Evolutionary conservation across 1,284 basidiomycete genomes (phyloP), one percentile per base, ranked within the genome.

Genomic region (Earliella scabrosa): DNA sequence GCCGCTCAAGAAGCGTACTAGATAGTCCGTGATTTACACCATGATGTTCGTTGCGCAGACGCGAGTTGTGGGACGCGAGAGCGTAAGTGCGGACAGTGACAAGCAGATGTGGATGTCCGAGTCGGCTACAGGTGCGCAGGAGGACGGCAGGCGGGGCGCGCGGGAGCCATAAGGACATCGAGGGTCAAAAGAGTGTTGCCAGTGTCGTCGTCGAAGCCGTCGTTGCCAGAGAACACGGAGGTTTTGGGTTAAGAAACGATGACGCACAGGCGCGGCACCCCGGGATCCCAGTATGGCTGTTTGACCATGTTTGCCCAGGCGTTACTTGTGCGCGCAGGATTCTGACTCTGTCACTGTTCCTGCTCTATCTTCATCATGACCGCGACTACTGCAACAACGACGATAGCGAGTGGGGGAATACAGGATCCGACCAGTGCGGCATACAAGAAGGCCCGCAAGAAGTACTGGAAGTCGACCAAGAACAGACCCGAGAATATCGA

Each of bases 391-490:
- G 44, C 49, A 20, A 34, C 59, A 2, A n/a, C 56, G 11, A 23
- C 44, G 2, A 16, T 44, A 2, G 35, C 46, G 16, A 2, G 50
- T 26, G 40, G 47, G 16, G 60, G 64, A 36, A 50, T 66, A 47
- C 74, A 77, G 60, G 73, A 81, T 62, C 77, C 79, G 16, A 63
- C 74, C 43, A 82, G 76, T 54, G 64, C 72, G 4, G 82, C 80
- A 40, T 86, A 87, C 78, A 90, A 83, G 68, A 90, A 86, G 66
- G 87, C 88, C 0, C 75, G 77, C 18, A 75, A 80, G 52, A 81
- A 79, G 45, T 78, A 83, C 68, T 64, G 76, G 54, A 90, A 84
- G 69, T 78, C 85, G 0, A 86, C 81, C n/a, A 82, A 74, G 57
- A 81, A 83, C 65, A 77, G 82, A 64, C 70, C 71, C 6, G 64